phyloP scores from a whole-genome alignment of 2,329 filamentous ascomycete species.

The Hortaea werneckii region DNA sequence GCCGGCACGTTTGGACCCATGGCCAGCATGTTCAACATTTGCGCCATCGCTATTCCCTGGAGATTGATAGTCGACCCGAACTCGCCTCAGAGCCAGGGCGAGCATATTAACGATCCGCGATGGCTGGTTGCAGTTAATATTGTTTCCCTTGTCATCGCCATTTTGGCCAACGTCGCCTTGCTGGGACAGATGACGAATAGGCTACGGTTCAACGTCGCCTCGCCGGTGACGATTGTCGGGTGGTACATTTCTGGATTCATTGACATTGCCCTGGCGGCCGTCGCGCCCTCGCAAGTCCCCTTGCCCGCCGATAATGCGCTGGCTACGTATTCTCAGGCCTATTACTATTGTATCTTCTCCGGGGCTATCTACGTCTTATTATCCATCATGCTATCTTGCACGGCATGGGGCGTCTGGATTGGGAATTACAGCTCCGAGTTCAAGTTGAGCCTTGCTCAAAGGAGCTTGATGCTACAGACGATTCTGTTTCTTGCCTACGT shows the following conservation, averaged over 20 bases:
- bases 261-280: conserved; percentile 54
- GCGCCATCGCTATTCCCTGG: conserved; percentile 43
- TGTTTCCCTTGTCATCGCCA: conserved; percentile 41
- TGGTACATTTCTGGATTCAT: conserved; percentile 58
- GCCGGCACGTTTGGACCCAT: conserved; percentile 16
- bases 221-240: conserved; percentile 69
- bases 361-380: conserved; percentile 69
- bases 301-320: conserved; percentile 33
- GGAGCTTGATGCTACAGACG: conserved; percentile 80
- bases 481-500: conserved; percentile 72
- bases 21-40: conserved; percentile 16
- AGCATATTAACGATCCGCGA: conserved; percentile 37
- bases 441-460: conserved; percentile 63
- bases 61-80: conserved; percentile 36
- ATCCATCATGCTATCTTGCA: conserved; percentile 63
- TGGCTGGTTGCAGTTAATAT: conserved; percentile 42
- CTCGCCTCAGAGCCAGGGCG: conserved; percentile 30
- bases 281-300: conserved; percentile 51
- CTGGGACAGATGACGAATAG: conserved; percentile 32
- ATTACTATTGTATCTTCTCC: conserved; percentile 73
- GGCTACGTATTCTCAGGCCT: conserved; percentile 63
- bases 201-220: conserved; percentile 65
- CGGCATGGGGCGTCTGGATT: conserved; percentile 55
- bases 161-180: conserved; percentile 43
- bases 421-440: conserved; percentile 71